phyloP scores from a whole-genome alignment of 2,329 filamentous ascomycete genomes.

The Cyphellophora europaea region DNA sequence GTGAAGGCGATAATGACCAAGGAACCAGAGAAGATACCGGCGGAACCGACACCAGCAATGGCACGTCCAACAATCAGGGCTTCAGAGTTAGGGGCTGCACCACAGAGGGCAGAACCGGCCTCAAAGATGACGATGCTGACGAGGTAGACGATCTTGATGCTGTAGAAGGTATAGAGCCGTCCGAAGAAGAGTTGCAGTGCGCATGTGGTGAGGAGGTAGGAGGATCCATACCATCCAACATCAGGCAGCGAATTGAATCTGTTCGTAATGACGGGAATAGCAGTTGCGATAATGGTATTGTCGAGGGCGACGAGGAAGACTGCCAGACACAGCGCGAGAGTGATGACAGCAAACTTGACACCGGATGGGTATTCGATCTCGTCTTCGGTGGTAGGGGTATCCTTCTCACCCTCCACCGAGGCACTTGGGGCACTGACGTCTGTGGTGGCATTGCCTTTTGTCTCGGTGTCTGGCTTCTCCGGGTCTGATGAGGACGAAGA shows the following conservation, averaged over 20 bases:
- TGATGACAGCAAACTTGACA: conserved; percentile 25
- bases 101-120: conserved; percentile 34
- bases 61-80: conserved; percentile 25
- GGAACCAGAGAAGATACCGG: conserved; percentile 22
- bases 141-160: conserved; percentile 34
- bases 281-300: conserved; percentile 26
- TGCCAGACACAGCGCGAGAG: conserved; percentile 27
- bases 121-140: conserved; percentile 33
- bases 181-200: conserved; percentile 20
- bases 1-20: conserved; percentile 24
- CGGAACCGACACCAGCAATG: conserved; percentile 23
- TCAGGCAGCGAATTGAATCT: conserved; percentile 19
- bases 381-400: too few species aligned
- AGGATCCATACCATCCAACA: conserved; percentile 19
- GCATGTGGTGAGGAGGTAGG: conserved; percentile 19
- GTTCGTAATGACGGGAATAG: conserved; percentile 20
- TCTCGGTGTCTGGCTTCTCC: neutral
- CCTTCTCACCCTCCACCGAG: too few species aligned
- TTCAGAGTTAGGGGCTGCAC: conserved; percentile 22
- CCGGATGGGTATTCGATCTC: conserved; percentile 25
- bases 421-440: conserved; percentile 3
- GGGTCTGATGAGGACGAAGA: too few species aligned
- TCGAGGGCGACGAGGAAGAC: conserved; percentile 30
- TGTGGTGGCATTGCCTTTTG: conserved; percentile 1
- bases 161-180: conserved; percentile 38